A percentile compares a stretch with the other conserved stretches of the same genome.
These are phyloP conservation scores for Apiospora sp. DNA, from an alignment of 2,329 filamentous ascomycete species.

Conservation along the genomic window DNA sequence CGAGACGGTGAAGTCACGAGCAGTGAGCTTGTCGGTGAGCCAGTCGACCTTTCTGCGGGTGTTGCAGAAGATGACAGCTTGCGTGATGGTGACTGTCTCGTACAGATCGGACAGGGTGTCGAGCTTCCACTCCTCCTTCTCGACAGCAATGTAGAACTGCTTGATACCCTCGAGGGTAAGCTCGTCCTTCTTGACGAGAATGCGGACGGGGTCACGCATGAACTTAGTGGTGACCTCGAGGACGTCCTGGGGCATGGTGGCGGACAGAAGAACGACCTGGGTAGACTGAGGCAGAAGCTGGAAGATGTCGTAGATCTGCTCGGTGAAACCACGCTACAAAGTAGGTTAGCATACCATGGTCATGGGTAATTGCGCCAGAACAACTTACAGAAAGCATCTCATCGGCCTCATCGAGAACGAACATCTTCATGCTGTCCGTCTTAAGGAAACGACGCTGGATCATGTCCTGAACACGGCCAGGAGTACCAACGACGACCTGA, in stretches of 20 bases:
- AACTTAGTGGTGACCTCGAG: conserved; percentile 99
- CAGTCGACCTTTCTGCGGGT: conserved; percentile 99
- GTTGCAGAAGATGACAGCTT: conserved; percentile 99
- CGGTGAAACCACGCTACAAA: conserved; percentile 90
- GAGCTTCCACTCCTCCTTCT: conserved; percentile 99
- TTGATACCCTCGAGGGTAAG: conserved; percentile 99
- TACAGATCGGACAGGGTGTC: conserved; percentile 98
- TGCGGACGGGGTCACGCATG: conserved; percentile 99
- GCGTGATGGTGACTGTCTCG: conserved; percentile 99
- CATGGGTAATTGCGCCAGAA: conserved; percentile 24
- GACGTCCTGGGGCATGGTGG: conserved; percentile 98
- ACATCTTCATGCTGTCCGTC: conserved; percentile 99
- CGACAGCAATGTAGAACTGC: conserved; percentile 99
- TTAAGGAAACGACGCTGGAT: conserved; percentile 97
- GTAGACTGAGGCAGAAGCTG: conserved; percentile 97
- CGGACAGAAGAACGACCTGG: conserved; percentile 97
- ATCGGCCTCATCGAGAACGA: conserved; percentile 98
- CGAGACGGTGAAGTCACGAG: conserved; percentile 98
- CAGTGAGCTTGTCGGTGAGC: conserved; percentile 99
- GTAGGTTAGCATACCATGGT: conserved; percentile 44
- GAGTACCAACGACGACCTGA: conserved; percentile 97
- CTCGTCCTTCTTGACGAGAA: conserved; percentile 99
- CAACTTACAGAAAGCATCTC: conserved; percentile 89
- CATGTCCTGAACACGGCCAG: conserved; percentile 99
- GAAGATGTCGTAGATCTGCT: conserved; percentile 99